phyloP scores from a whole-genome alignment of 1,139 yeast species.

The Yamadazyma triangularis region DNA sequence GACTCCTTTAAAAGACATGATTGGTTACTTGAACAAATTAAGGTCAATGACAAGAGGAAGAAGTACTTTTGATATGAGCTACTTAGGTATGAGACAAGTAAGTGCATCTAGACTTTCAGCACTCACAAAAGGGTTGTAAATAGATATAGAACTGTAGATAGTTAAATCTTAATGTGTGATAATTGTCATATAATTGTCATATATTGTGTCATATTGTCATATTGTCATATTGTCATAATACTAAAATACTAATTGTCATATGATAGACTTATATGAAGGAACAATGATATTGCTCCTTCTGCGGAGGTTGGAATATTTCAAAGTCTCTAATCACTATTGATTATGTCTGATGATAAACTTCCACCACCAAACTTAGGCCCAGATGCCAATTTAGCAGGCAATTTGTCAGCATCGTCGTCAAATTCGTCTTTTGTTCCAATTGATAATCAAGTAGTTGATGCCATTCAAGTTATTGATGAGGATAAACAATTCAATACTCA shows the following conservation, averaged over 20 bases:
- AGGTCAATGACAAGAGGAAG: slow-evolving; percentile 89
- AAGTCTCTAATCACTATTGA: too few relatives aligned
- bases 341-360: neutral
- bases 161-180: too few relatives aligned
- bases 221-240: too few relatives aligned
- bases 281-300: too few relatives aligned
- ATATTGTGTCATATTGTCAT: too few relatives aligned
- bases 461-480: slow-evolving; percentile 80
- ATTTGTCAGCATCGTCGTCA: slow-evolving; percentile 20
- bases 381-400: slow-evolving; percentile 10
- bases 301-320: too few relatives aligned
- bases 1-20: slow-evolving; percentile 86
- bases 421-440: slow-evolving; percentile 43
- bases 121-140: slow-evolving; percentile 2
- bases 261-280: too few relatives aligned
- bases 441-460: slow-evolving; percentile 28
- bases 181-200: too few relatives aligned
- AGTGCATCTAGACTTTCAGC: slow-evolving; percentile 34
- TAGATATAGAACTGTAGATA: too few relatives aligned
- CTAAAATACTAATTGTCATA: too few relatives aligned
- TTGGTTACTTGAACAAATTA: slow-evolving; percentile 75
- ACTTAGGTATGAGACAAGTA: slow-evolving; percentile 66
- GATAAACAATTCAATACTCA: slow-evolving; percentile 54
- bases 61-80: slow-evolving; percentile 77
- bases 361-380: neutral